These are phyloP conservation scores for Ophiostoma piceae DNA, from an alignment of 2,329 filamentous ascomycete genomes.

Conservation along the genomic window DNA sequence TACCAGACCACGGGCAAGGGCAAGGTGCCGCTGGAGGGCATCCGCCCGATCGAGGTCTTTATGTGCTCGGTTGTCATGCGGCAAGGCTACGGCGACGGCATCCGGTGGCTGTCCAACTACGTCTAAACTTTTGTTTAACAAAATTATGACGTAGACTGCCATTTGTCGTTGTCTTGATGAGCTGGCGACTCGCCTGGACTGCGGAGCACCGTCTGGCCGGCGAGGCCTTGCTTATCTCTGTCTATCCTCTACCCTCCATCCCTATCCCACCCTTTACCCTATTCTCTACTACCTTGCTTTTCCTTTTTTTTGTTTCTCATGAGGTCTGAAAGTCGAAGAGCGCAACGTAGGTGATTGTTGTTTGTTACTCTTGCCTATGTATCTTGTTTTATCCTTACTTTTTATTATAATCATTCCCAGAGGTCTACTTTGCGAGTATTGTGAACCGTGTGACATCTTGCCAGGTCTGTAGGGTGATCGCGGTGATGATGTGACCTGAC, in stretches of 20 bases:
- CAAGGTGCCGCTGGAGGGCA: slow-evolving; percentile 82
- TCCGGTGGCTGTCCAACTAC: slow-evolving; percentile 89
- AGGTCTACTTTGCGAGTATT: neutral
- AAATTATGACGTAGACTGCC: neutral
- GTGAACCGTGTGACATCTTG: neutral
- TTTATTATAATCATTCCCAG: neutral
- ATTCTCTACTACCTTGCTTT: neutral
- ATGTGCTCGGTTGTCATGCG: slow-evolving; percentile 99
- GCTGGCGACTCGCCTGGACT: neutral
- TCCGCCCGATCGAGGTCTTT: slow-evolving; percentile 93
- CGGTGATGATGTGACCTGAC: neutral
- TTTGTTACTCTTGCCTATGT: slow-evolving; percentile 8
- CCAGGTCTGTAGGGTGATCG: too few species aligned
- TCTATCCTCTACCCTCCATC: neutral
- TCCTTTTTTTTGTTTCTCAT: neutral
- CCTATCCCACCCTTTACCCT: neutral
- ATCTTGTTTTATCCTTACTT: slow-evolving; percentile 3
- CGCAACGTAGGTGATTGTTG: slow-evolving; percentile 11
- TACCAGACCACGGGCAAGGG: slow-evolving; percentile 97
- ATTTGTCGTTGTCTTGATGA: neutral
- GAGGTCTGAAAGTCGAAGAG: neutral
- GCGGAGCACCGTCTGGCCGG: neutral
- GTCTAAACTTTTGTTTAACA: slow-evolving; percentile 50
- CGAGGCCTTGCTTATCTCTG: neutral
- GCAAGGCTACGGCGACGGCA: slow-evolving; percentile 88